A percentile compares a stretch with the other conserved stretches of the same genome.
These are phyloP conservation scores for Ganoderma resinaceum DNA, from an alignment of 1,284 basidiomycete species.

Conservation along the genomic window DNA sequence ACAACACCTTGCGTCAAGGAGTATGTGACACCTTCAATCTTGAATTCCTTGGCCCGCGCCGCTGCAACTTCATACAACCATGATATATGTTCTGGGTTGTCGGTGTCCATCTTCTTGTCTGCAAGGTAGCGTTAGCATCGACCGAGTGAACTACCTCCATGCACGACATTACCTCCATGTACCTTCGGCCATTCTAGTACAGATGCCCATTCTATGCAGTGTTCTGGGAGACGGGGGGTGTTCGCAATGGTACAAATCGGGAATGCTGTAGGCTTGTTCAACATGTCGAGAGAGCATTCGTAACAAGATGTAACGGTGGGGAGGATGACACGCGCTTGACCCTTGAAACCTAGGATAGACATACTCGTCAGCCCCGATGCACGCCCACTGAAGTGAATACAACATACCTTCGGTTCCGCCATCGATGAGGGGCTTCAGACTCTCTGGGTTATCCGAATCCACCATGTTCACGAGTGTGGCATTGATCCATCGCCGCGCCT, in stretches of 20 bases:
- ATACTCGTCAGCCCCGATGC: conserved; percentile 2
- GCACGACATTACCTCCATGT: conserved; percentile 72
- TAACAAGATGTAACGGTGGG: conserved; percentile 97
- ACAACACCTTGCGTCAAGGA: conserved; percentile 97
- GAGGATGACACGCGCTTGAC: conserved; percentile 96
- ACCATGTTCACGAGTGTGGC: conserved; percentile 96
- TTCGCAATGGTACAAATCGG: conserved; percentile 99
- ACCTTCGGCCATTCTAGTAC: conserved; percentile 98
- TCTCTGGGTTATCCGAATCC: conserved; percentile 89
- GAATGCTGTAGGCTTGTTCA: conserved; percentile 96
- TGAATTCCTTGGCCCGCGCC: conserved; percentile 88
- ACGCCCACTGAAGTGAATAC: background rate
- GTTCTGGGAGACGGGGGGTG: conserved; percentile 96
- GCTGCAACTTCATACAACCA: conserved; percentile 91
- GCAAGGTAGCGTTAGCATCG: conserved; percentile 7
- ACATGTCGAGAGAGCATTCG: conserved; percentile 98
- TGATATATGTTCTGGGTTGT: conserved; percentile 95
- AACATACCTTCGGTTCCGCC: conserved; percentile 94
- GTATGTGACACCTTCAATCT: conserved; percentile 98
- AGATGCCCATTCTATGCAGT: conserved; percentile 99
- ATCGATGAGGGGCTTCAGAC: conserved; percentile 97
- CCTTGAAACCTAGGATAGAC: conserved; percentile 85
- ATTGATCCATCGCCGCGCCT: conserved; percentile 98
- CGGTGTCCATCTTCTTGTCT: conserved; percentile 96
- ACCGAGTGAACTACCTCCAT: background rate